Evolutionary conservation across 345 rosid species (phyloP), one percentile per base, ranked within the genome.

Genomic region (Alliaria petiolata): DNA sequence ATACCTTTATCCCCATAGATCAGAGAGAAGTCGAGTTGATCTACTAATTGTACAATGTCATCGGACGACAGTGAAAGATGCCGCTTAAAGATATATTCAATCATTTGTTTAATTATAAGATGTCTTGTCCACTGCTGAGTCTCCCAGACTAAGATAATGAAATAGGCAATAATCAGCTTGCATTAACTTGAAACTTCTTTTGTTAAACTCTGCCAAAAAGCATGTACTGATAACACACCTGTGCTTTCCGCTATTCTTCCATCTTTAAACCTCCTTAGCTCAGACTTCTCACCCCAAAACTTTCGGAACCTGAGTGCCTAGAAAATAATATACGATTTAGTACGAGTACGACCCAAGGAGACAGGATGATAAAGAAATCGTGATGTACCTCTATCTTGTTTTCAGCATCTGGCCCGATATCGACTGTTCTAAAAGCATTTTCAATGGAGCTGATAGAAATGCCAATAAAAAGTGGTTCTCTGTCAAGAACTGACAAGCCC

Each of bases 241-340:
- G 90, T 84, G 83, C 98, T 91, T 88, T 93, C 97, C 6, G 96
- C 91, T 76, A 91, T 93, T 80, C 70, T 86, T 34, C 98, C 97
- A 87, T 93, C 97, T 78, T 87, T 88, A 79, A 91, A 91, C 84
- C 95, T 85, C 58, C 97, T 82, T 55, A 91, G 89, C 75, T 93
- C 98, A 44, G 98, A 87, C 79, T 85, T 93, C 56, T 84, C 88
- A 30, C 96, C 98, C 98, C 95, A 91, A 75, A 93, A 93, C 62
- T 81, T 85, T 31, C 88, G 81, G 84, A 84, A 93, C 62, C 59
- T 80, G 53, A 82, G 83, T 67, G 92, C 89, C 97, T 93, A 70
- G 44, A 26, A 65, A 20, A 80, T 56, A 14, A 65, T 12, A 53
- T 19, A 22, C 42, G 50, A 46, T 12, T 69, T 65, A 70, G 61